Conservation (phyloP, 495 filamentous ascomycete genomes). For the Penicillium diatomitis region DNA sequence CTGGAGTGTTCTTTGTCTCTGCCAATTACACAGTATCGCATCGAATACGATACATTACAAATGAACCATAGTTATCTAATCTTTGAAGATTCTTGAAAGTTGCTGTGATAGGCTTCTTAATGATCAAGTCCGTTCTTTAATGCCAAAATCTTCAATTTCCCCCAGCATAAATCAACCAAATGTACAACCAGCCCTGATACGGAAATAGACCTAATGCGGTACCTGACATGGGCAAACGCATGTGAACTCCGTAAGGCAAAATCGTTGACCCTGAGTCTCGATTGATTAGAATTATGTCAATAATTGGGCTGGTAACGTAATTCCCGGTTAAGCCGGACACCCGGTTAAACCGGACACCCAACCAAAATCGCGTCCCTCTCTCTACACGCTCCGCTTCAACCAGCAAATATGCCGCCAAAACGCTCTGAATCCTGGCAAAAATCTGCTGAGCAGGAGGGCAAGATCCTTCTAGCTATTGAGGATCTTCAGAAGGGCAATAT, state of each 20-base stretch:
- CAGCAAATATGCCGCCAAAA: neutral
- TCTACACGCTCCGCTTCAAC: neutral
- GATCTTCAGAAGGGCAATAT: neutral
- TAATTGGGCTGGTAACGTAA: no score
- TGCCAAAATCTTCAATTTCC: no score
- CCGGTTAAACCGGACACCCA: no score
- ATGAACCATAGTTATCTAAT: neutral
- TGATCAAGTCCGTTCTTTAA: neutral
- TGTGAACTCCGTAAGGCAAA: no score
- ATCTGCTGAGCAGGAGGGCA: neutral
- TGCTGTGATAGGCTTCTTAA: no score
- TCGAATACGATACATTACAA: neutral
- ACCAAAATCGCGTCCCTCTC: neutral
- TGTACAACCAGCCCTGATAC: no score
- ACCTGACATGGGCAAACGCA: no score
- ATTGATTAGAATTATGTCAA: no score
- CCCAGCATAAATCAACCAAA: no score
- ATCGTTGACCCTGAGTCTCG: no score
- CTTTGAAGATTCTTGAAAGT: neutral
- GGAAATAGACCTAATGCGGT: no score
- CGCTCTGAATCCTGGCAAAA: neutral
- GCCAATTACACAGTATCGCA: neutral
- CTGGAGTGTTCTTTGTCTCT: neutral
- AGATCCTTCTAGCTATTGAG: neutral
- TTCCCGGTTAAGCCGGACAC: no score